Conservation (phyloP, 768 basidiomycete species). For the Coprinopsis cinerea region DNA sequence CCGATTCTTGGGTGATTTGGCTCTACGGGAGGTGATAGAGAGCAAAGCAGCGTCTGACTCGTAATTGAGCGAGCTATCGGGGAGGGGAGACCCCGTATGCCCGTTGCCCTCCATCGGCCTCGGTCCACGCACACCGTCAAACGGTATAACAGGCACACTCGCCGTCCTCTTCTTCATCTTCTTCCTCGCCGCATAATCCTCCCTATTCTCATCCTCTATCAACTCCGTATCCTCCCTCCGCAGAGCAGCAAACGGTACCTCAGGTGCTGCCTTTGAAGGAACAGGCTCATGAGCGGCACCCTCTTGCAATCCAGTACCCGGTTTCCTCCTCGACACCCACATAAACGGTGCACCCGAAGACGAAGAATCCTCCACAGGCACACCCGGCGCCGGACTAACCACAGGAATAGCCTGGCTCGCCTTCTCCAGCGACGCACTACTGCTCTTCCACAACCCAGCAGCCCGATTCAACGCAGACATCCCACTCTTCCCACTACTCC, state of each 20-base stretch:
- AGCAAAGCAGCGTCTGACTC: slow-evolving; percentile 8
- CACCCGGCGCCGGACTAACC: not conserved
- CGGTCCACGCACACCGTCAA: not conserved
- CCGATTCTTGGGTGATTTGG: not conserved
- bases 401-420: not conserved
- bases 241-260: not conserved
- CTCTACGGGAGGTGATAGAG: not conserved
- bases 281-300: not conserved
- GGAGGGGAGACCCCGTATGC: not conserved
- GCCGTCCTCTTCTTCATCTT: slow-evolving; percentile 7
- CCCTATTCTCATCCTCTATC: not conserved
- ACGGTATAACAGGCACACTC: slow-evolving; percentile 4
- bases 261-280: not conserved
- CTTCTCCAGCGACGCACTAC: not conserved
- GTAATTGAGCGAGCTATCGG: not conserved
- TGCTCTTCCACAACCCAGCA: slow-evolving; percentile 3
- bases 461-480: not conserved
- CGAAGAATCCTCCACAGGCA: not conserved
- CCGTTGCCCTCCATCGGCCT: not conserved
- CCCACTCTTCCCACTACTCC: not conserved
- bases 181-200: not conserved
- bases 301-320: not conserved
- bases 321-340: slow-evolving; percentile 9
- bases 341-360: not conserved
- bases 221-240: not conserved